Percentiles rank a stretch among this genome's conserved stretches.
Conservation (phyloP, 352 stramenopile genomes). For the Peronospora belbahrii region DNA sequence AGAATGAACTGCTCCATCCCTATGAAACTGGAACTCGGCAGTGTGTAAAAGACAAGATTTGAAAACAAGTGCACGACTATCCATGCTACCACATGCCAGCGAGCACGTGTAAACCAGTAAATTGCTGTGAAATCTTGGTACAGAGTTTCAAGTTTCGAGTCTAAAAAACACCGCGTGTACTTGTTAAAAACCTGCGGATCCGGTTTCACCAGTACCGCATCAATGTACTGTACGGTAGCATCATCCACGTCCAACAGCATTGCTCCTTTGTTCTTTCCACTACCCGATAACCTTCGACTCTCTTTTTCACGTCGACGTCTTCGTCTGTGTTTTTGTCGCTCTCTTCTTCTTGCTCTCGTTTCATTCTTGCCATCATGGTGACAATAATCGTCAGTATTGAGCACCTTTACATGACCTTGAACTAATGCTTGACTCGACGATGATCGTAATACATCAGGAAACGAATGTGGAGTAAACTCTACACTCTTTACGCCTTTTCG, state of each 20-base stretch:
- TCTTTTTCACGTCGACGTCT: conserved; percentile 13
- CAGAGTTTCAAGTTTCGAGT: conserved; percentile 58
- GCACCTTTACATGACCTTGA: conserved; percentile 10
- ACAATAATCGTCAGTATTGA: conserved; percentile 5
- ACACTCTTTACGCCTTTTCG: conserved; percentile 22
- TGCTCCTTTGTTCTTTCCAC: conserved; percentile 21
- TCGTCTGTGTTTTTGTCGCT: conserved; percentile 15
- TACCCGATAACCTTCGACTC: conserved; percentile 11
- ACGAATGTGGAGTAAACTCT: conserved; percentile 16
- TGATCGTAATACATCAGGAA: conserved; percentile 4
- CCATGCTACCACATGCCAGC: conserved; percentile 64
- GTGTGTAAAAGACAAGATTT: conserved; percentile 51
- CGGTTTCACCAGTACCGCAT: conserved; percentile 63
- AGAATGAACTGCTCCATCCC: conserved; percentile 69
- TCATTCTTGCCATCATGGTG: conserved; percentile 14
- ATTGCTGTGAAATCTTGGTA: conserved; percentile 84
- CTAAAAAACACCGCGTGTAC: conserved; percentile 75
- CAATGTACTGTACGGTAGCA: conserved; percentile 64
- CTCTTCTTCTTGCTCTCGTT: conserved; percentile 13
- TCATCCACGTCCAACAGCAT: conserved; percentile 37
- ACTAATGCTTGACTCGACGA: conserved; percentile 8
- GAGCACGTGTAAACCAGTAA: conserved; percentile 73
- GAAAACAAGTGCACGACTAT: conserved; percentile 67
- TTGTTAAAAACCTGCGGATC: conserved; percentile 69
- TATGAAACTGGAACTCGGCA: conserved; percentile 50